Evolutionary conservation across 495 filamentous ascomycete genomes (phyloP).

Genomic region (Aspergillus diversus): DNA sequence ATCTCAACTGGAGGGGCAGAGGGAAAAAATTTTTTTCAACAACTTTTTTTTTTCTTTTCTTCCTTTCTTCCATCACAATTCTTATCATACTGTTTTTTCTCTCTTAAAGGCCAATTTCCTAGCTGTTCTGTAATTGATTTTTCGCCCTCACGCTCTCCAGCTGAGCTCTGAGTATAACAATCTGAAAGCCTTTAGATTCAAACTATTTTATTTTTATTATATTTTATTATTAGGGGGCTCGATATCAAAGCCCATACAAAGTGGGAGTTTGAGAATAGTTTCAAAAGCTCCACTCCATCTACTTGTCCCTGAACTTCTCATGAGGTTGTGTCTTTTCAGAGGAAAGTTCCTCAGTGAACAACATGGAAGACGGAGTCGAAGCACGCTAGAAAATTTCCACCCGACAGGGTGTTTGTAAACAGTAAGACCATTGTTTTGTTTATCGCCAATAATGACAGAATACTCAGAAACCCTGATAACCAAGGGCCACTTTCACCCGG

Average conservation of each 20-base stretch:
- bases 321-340: constrained; percentile 4
- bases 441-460: neutral
- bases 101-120: neutral
- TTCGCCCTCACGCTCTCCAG: too few species aligned
- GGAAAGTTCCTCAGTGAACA: constrained; percentile 16
- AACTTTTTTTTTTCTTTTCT: neutral
- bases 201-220: too few species aligned
- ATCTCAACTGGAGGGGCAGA: constrained; percentile 21
- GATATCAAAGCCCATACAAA: too few species aligned
- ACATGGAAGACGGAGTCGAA: constrained; percentile 25
- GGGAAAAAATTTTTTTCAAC: constrained; percentile 3
- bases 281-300: constrained; percentile 10
- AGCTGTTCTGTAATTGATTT: too few species aligned
- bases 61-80: neutral
- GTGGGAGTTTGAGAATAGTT: too few species aligned
- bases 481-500: neutral
- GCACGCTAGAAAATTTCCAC: constrained; percentile 30
- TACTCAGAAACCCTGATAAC: neutral
- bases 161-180: too few species aligned
- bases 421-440: neutral
- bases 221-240: too few species aligned
- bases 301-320: neutral
- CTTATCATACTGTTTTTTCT: neutral
- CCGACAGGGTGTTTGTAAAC: constrained; percentile 12
- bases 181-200: too few species aligned